phyloP scores from a whole-genome alignment of 805 yeast species.

The Kodamaea fukazawae region DNA sequence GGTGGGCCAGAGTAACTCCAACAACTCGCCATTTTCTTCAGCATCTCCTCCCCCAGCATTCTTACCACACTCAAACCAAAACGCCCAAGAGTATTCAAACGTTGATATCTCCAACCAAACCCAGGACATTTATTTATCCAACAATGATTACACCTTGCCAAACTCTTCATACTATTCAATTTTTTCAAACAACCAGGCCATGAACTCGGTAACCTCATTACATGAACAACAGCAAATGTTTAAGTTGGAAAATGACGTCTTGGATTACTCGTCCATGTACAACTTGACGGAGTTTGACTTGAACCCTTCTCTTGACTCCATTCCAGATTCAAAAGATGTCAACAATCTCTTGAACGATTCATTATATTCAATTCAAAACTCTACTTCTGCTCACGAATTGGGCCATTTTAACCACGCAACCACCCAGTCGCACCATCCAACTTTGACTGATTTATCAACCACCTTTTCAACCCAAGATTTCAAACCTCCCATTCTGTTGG shows the following conservation, averaged over 20 bases:
- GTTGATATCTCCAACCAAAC: conserved; percentile 1
- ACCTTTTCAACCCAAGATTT: conserved; percentile 8
- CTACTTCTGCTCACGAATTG: conserved; percentile 11
- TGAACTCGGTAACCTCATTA: conserved; percentile 14
- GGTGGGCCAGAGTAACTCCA: conserved; percentile 13
- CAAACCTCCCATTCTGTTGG: conserved; percentile 10
- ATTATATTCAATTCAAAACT: not conserved
- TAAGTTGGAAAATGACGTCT: conserved; percentile 16
- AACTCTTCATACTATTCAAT: conserved; percentile 16
- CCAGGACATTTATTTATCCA: conserved; percentile 7
- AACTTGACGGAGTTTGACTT: conserved; percentile 24
- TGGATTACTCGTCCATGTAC: conserved; percentile 19
- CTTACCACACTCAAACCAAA: conserved; percentile 1
- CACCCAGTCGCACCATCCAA: conserved; percentile 14
- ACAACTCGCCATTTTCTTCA: conserved; percentile 9
- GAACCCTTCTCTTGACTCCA: conserved; percentile 26
- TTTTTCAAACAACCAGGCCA: conserved; percentile 17
- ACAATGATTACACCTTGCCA: conserved; percentile 14
- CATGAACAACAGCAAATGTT: conserved; percentile 11
- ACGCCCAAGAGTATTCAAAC: not conserved
- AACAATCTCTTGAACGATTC: not conserved
- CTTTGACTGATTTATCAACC: conserved; percentile 18
- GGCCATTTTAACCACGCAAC: conserved; percentile 16
- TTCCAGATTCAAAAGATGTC: conserved; percentile 20
- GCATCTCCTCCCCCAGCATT: conserved; percentile 9